Evolutionary conservation across 768 basidiomycete species (phyloP), one percentile per base, ranked within the genome.

Genomic region (Boletus sensibilis): DNA sequence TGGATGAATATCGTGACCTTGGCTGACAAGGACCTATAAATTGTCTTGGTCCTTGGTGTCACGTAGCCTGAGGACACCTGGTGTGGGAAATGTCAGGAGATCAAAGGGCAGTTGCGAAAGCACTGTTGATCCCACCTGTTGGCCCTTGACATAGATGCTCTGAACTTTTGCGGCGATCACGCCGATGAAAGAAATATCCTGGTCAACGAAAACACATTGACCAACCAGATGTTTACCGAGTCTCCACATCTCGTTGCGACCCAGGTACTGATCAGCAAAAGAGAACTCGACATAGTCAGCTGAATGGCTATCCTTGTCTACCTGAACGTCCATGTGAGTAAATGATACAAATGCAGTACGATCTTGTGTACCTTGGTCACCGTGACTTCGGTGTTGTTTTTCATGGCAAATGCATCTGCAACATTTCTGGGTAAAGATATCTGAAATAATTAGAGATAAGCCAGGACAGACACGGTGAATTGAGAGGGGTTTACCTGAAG

Each of bases 181-280:
- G 4, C 92, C 92, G 35, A 94, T 84, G 68, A 97, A 94, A 2
- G 83, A 80, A 25, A 98, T 80, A 50, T 93, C 91, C 70, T 98
- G 91, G 55, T 89, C 85, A 1, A 83, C 80, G 66, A 93, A 88
- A 21, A 97, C 76, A 66, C 92, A 94, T 63, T 87, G 86, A 10
- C 86, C 87, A 27, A 86, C 85, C 16, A 98, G 79, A 49, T 87
- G 80, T 68, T 89, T 86, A n/a, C 86, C 87, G 9, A 98, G 78
- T 46, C 94, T 79, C 93, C 95, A 98, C 94, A 97, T 96, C 62
- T 98, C 97, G 58, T 90, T 93, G 44, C 97, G 84, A 16, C 95
- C 96, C 16, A 98, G 79, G 69, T 98, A 98, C 67, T 96, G 94
- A 68, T 97, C 94, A 59, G 92, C 90, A 67, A 98, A 98, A 44